phyloP scores from a whole-genome alignment of 2,329 filamentous ascomycete species.

The Cryoendolithus antarcticus region DNA sequence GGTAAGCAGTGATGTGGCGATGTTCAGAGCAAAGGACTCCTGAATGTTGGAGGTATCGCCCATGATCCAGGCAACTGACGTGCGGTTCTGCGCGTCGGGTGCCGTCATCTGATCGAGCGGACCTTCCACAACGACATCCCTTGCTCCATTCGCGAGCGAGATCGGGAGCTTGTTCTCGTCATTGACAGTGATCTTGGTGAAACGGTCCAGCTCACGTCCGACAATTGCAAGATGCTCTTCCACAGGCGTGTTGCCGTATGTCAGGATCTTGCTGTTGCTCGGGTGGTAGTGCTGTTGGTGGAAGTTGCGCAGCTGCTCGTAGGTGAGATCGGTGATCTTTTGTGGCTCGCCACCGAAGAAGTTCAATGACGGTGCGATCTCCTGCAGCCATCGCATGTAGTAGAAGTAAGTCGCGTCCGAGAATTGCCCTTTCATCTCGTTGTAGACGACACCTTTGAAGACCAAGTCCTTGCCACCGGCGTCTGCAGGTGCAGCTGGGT shows the following conservation, averaged over 20 bases:
- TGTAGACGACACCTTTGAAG: slow-evolving; percentile 97
- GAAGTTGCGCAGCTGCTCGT: slow-evolving; percentile 77
- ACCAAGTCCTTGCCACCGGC: slow-evolving; percentile 50
- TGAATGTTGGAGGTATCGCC: slow-evolving; percentile 71
- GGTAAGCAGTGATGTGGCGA: slow-evolving; percentile 73
- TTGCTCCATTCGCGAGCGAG: slow-evolving; percentile 53
- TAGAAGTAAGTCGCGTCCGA: slow-evolving; percentile 93
- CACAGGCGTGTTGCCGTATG: slow-evolving; percentile 87
- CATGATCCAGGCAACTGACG: slow-evolving; percentile 84
- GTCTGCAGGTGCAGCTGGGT: slow-evolving; percentile 44
- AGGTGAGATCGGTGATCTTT: slow-evolving; percentile 90
- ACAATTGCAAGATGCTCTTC: slow-evolving; percentile 69
- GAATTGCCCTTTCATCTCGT: slow-evolving; percentile 99
- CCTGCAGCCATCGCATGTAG: slow-evolving; percentile 89
- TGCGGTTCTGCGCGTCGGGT: slow-evolving; percentile 80
- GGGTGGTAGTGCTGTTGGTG: slow-evolving; percentile 93
- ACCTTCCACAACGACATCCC: slow-evolving; percentile 59
- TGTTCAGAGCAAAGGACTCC: slow-evolving; percentile 75
- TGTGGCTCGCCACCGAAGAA: slow-evolving; percentile 95
- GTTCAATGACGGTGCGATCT: slow-evolving; percentile 86
- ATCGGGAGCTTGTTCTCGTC: slow-evolving; percentile 65
- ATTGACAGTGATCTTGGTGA: slow-evolving; percentile 59
- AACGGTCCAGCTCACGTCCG: slow-evolving; percentile 58
- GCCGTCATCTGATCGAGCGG: slow-evolving; percentile 80
- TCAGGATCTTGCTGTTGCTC: slow-evolving; percentile 91